Evolutionary conservation across 441 rosid genomes (phyloP).

Genomic region (Erodium texanum): DNA sequence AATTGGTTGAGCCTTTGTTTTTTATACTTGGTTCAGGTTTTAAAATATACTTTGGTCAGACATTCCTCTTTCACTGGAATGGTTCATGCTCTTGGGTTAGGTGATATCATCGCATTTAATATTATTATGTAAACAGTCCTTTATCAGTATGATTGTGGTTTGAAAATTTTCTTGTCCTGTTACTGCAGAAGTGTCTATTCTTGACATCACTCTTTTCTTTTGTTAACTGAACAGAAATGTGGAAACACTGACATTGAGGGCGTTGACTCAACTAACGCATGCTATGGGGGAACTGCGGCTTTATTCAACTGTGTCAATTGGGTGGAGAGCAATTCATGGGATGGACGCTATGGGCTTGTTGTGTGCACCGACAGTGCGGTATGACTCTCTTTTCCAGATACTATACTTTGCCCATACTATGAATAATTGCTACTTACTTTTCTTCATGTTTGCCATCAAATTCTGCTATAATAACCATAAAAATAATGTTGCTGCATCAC

Average conservation of each 20-base stretch:
- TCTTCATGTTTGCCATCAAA: not conserved
- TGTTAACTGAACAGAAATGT: constrained; percentile 48
- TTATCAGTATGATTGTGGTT: not conserved
- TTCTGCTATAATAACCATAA: not conserved
- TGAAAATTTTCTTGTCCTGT: constrained; percentile 3
- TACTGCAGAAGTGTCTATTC: constrained; percentile 3
- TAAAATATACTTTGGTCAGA: not conserved
- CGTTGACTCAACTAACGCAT: constrained; percentile 94
- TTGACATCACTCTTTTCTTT: constrained; percentile 14
- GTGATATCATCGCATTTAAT: not conserved
- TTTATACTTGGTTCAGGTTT: not conserved
- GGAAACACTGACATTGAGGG: constrained; percentile 98
- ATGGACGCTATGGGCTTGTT: constrained; percentile 93
- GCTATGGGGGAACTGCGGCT: constrained; percentile 99
- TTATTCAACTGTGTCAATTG: constrained; percentile 91
- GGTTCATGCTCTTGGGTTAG: not conserved
- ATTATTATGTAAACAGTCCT: not conserved
- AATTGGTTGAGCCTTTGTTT: not conserved
- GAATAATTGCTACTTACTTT: not conserved
- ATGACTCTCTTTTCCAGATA: constrained; percentile 19
- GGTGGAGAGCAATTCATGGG: constrained; percentile 99
- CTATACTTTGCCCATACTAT: not conserved
- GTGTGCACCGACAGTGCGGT: constrained; percentile 98
- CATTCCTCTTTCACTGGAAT: not conserved
- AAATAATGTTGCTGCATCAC: not conserved